These are phyloP conservation scores for Clonostachys rosea DNA, from an alignment of 2,329 filamentous ascomycete genomes.

Conservation along the genomic window DNA sequence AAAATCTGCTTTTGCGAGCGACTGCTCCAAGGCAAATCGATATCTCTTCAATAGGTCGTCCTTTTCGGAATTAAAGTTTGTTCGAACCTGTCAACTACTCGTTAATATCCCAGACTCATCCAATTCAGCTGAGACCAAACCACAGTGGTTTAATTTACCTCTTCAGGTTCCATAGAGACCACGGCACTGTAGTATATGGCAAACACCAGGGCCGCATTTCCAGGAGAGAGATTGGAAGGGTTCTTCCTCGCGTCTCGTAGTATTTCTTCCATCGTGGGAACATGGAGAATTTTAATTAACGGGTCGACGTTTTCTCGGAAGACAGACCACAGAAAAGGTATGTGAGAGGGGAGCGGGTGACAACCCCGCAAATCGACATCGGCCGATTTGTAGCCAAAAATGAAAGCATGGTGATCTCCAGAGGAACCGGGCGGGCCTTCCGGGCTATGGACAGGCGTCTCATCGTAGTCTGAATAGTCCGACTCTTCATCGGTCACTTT, in stretches of 20 bases:
- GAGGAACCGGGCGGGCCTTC: slow-evolving; percentile 10
- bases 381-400: slow-evolving; percentile 69
- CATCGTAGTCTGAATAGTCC: slow-evolving; percentile 57
- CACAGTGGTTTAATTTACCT: slow-evolving; percentile 29
- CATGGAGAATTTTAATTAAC: slow-evolving; percentile 65
- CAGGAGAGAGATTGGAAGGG: slow-evolving; percentile 49
- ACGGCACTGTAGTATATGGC: slow-evolving; percentile 55
- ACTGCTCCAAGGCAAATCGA: slow-evolving; percentile 50
- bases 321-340: slow-evolving; percentile 63
- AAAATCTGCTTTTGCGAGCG: slow-evolving; percentile 53
- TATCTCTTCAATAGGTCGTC: slow-evolving; percentile 39
- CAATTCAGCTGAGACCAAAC: background rate
- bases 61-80: slow-evolving; percentile 37
- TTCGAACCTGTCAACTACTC: slow-evolving; percentile 14
- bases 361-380: slow-evolving; percentile 60
- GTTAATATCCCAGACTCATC: background rate
- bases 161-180: slow-evolving; percentile 54
- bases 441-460: slow-evolving; percentile 34
- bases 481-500: slow-evolving; percentile 36
- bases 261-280: slow-evolving; percentile 59
- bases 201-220: slow-evolving; percentile 60
- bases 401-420: slow-evolving; percentile 63
- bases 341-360: slow-evolving; percentile 62
- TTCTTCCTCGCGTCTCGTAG: slow-evolving; percentile 58
- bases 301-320: slow-evolving; percentile 73